Base-by-base conservation (phyloP, 139 green algal species). In the Dunaliella sp. region DNA sequence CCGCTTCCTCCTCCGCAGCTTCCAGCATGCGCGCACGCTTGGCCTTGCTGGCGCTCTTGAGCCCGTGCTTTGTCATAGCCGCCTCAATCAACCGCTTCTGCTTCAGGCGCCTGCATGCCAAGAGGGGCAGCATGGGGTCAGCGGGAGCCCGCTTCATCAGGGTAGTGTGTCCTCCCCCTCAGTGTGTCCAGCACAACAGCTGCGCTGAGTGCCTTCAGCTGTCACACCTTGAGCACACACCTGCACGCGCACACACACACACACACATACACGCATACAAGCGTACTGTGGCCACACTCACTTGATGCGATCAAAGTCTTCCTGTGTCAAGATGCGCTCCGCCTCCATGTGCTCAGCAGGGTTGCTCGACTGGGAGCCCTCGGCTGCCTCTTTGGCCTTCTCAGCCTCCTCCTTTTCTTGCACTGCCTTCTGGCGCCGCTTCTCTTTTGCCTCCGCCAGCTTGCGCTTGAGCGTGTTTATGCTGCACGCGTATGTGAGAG, bases 261-360 rank as follows among this genome's bases (percentile, higher is more conserved):
- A 32, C 26, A 33, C 73, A 36, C 16, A 32, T n/a, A 36, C 28
- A 36, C 26, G 22, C 73, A 32, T 78, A 36, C 73, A 78, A 33
- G 73, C n/a, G 73, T n/a, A 12, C 73, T 36, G 76, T 31, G 37
- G 1, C 77, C 79, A 90, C 83, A 93, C 85, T 25, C 88, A 87
- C 87, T 87, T 87, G 86, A 98, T 98, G 76, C 91, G 88, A 30
- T 92, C 91, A 89, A 98, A 98, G 90, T 98, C 96, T 81, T 97
- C 94, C 28, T 92, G 86, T 34, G 89, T 95, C 37, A 98, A 86
- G 76, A 98, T 95, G 36, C 95, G 89, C 30, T 92, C 93, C 82
- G 86, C 92, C 82, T 98, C 94, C 33, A 96, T 89, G 0, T 88
- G 93, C 38, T 93, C 1, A 33, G 77, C 31, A 72, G 58, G 32